Evolutionary conservation across 176 grass and related monocot species (phyloP), one percentile per base, ranked within the genome.

Genomic region (Oryza officinalis): DNA sequence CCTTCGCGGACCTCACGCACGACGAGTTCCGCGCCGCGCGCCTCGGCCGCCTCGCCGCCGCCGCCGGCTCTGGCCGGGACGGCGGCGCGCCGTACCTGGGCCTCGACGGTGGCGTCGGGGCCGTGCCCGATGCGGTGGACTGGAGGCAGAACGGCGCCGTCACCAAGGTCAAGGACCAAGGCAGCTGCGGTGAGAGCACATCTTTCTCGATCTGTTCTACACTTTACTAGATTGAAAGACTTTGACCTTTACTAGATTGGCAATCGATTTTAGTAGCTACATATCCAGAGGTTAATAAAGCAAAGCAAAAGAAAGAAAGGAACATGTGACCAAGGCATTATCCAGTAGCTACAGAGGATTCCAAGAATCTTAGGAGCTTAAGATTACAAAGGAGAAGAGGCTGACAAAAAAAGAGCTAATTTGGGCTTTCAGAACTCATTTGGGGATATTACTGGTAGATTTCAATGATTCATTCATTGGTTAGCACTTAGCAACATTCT

Each of bases 151-250:
- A 65, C 33, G 93, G 87, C 15, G 87, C 87, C 9, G 90, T 94
- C 65, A 94, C 90, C 75, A 61, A 74, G 13, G 79, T 94, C 70
- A 94, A 94, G 82, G 87, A 94, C 73, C 93, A 94, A 78, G 89
- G 87, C 37, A 89, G 87, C 81, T 94, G 92, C 74, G 92, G 92
- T 94, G 90, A 89, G 89, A 40, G 22, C 15, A 22, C 22, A 0
- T 8, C 22, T 5, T 8, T 67, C 27, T 71, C 12, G 27, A 77
- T 69, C 44, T 79, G 26, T 80, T 81, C 10, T 49, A 15, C 5
- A 4, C 26, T 10, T 31, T 6, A 35, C 33, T 26, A 2, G 4
- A 69, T 70, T 38, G 63, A 43, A 43, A 41, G 9, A 10, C 9
- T 35, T 35, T 35, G 33, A 35, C 6, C 33, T 35, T 35, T 33